Conservation (phyloP, 768 basidiomycete species). For the Scleroderma bovista region DNA sequence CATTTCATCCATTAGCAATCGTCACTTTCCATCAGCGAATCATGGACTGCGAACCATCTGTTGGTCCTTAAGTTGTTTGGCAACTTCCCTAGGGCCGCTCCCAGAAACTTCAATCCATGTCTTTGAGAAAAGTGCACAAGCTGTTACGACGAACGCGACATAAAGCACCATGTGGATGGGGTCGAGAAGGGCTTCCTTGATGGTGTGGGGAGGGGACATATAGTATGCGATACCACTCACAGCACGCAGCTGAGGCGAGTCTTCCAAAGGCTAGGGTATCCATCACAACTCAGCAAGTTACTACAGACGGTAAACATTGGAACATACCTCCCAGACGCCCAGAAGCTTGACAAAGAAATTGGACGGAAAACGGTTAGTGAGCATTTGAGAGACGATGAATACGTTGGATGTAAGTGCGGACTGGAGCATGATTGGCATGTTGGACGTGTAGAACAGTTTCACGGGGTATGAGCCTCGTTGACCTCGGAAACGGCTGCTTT, state of each 20-base stretch:
- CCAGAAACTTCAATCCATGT: constrained; percentile 99
- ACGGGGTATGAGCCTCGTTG: constrained; percentile 93
- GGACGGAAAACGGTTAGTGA: constrained; percentile 82
- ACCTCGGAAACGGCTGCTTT: constrained; percentile 94
- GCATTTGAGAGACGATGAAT: constrained; percentile 96
- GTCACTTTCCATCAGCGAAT: constrained; percentile 5
- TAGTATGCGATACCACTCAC: constrained; percentile 93
- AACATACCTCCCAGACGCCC: constrained; percentile 94
- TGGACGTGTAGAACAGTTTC: constrained; percentile 98
- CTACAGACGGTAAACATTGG: background rate
- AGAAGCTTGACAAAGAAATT: constrained; percentile 88
- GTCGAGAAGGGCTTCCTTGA: constrained; percentile 82
- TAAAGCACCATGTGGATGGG: constrained; percentile 92
- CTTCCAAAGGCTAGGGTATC: constrained; percentile 72
- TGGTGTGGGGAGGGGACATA: constrained; percentile 95
- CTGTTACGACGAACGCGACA: constrained; percentile 86
- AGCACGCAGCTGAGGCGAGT: constrained; percentile 87
- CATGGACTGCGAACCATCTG: constrained; percentile 61
- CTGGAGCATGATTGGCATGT: constrained; percentile 99
- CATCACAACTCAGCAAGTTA: background rate
- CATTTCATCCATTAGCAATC: constrained; percentile 15
- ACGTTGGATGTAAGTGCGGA: constrained; percentile 89
- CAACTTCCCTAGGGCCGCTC: constrained; percentile 90
- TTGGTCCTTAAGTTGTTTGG: constrained; percentile 98
- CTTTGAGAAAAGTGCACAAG: constrained; percentile 97